phyloP scores from a whole-genome alignment of 2,329 filamentous ascomycete species.

The Mollisia scopiformis region DNA sequence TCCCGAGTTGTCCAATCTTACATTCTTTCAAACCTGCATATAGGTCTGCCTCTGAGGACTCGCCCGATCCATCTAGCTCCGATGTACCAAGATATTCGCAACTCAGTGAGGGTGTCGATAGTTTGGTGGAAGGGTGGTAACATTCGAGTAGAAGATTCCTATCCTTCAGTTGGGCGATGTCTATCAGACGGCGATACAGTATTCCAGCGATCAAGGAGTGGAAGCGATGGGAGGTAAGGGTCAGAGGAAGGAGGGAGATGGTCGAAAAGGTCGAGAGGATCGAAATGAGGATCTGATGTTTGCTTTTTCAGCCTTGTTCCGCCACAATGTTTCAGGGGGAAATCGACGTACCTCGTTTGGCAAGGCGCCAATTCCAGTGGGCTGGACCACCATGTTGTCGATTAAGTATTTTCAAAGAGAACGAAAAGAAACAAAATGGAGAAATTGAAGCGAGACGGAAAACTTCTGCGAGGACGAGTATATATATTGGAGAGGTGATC shows the following conservation, averaged over 20 bases:
- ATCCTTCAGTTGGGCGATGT: constrained; percentile 56
- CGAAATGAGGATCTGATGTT: constrained; percentile 52
- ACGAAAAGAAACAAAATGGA: constrained; percentile 21
- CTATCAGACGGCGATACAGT: constrained; percentile 64
- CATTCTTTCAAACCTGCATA: constrained; percentile 21
- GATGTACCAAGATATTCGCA: constrained; percentile 70
- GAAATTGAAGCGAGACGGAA: neutral
- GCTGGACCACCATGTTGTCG: constrained; percentile 20
- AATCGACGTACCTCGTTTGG: constrained; percentile 29
- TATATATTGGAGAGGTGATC: neutral
- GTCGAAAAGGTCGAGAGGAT: constrained; percentile 53
- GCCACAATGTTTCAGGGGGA: neutral
- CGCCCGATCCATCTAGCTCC: constrained; percentile 43
- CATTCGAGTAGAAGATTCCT: constrained; percentile 77
- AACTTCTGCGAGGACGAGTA: neutral
- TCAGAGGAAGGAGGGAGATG: constrained; percentile 56
- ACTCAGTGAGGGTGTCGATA: constrained; percentile 69
- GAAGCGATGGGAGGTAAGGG: constrained; percentile 63
- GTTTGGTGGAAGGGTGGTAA: constrained; percentile 71
- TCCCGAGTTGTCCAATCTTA: constrained; percentile 42
- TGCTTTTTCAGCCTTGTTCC: neutral
- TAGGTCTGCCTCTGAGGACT: constrained; percentile 36
- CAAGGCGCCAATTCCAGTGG: constrained; percentile 21
- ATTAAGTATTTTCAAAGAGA: constrained; percentile 3
- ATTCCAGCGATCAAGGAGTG: constrained; percentile 65